These are phyloP conservation scores for Buddleja alternifolia DNA, from an alignment of 257 asterid genomes.

Conservation along the genomic window DNA sequence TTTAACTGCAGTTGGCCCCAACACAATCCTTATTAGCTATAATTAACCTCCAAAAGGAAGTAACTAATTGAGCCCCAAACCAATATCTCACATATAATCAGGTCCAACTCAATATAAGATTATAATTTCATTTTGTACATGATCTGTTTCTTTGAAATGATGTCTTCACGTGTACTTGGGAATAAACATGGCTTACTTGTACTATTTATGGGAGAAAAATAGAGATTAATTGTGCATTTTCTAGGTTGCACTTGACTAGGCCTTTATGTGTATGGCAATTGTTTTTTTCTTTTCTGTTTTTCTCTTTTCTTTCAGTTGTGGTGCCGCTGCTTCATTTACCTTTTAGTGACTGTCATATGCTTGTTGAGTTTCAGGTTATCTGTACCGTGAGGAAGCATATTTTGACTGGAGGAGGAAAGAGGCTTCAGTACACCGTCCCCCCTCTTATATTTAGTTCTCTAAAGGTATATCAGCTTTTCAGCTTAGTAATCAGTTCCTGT, in stretches of 20 bases:
- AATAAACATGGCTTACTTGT: no score
- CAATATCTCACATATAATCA: no score
- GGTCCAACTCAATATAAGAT: no score
- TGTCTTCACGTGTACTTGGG: no score
- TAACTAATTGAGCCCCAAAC: no score
- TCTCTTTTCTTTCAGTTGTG: conserved; percentile 4
- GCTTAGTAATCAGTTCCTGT: conserved; percentile 18
- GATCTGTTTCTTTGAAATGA: no score
- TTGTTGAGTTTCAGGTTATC: conserved; percentile 66
- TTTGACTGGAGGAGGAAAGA: conserved; percentile 83
- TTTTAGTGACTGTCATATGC: conserved; percentile 21
- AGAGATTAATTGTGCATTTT: no score
- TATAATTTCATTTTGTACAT: no score
- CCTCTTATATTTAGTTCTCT: conserved; percentile 85
- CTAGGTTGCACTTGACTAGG: conserved; percentile 19
- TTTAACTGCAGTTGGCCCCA: no score
- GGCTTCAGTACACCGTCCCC: conserved; percentile 90
- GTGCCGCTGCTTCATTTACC: background rate
- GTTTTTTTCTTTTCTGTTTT: background rate
- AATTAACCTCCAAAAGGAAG: no score
- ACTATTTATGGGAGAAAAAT: no score
- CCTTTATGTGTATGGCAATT: conserved; percentile 9
- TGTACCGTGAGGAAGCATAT: conserved; percentile 84
- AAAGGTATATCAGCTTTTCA: conserved; percentile 58
- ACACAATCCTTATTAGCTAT: no score